Conservation (phyloP, 1,284 basidiomycete genomes). For the Ustilago bromivora region DNA sequence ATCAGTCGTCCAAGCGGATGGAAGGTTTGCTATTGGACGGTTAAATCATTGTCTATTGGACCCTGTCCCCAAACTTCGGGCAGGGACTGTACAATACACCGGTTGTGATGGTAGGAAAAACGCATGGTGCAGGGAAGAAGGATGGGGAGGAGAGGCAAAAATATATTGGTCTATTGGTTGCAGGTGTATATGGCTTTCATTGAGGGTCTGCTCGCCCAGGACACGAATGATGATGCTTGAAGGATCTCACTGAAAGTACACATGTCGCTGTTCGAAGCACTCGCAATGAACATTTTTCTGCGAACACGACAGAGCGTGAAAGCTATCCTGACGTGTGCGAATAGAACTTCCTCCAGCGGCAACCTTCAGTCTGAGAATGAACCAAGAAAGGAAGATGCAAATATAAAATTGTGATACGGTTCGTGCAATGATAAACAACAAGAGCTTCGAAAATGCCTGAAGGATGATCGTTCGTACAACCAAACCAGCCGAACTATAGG, state of each 20-base stretch:
- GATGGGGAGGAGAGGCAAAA: slow-evolving; percentile 4
- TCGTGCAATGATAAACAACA: slow-evolving; percentile 1
- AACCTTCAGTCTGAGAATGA: too few relatives aligned
- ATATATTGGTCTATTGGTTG: slow-evolving; percentile 35
- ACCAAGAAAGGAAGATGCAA: background rate
- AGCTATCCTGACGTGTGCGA: too few relatives aligned
- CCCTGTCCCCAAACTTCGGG: too few relatives aligned
- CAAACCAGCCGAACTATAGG: background rate
- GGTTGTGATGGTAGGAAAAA: slow-evolving; percentile 18
- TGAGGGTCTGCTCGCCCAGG: slow-evolving; percentile 7
- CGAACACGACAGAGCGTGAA: too few relatives aligned
- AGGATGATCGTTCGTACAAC: background rate
- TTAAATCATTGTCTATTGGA: too few relatives aligned
- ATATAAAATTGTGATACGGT: background rate
- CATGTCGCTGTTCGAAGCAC: background rate
- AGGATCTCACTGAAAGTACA: background rate
- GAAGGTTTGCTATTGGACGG: too few relatives aligned
- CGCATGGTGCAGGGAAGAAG: background rate
- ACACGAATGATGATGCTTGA: background rate
- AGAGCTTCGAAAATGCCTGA: background rate
- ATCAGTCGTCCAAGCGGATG: too few relatives aligned
- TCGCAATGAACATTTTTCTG: too few relatives aligned
- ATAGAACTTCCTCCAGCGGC: too few relatives aligned
- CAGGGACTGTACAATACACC: background rate
- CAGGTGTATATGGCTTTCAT: slow-evolving; percentile 23